Conservation (phyloP, 1,284 basidiomycete genomes). For the Rhodotorula sp. region DNA sequence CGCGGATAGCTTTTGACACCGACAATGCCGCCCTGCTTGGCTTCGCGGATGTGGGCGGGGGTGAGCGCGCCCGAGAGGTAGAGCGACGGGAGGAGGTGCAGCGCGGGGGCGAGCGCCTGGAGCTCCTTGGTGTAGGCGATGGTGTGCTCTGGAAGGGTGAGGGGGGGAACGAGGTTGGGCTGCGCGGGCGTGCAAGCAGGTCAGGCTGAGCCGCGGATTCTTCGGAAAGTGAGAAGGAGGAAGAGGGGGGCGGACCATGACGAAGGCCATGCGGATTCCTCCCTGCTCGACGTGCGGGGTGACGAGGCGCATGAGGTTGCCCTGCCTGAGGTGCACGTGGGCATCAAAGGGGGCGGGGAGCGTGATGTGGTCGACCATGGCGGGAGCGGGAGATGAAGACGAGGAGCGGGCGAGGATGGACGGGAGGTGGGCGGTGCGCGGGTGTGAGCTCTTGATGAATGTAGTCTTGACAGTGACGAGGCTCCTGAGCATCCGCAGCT, state of each 20-base stretch:
- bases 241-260: conserved; percentile 70
- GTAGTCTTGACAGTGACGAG: neutral
- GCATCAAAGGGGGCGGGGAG: conserved; percentile 74
- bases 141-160: conserved; percentile 81
- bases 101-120: conserved; percentile 70
- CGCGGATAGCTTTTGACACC: conserved; percentile 97
- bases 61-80: conserved; percentile 91
- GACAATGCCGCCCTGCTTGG: conserved; percentile 77
- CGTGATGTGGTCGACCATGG: conserved; percentile 45
- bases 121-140: conserved; percentile 77
- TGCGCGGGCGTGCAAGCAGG: conserved; percentile 48
- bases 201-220: neutral
- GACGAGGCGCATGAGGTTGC: conserved; percentile 76
- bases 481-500: neutral
- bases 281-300: conserved; percentile 87
- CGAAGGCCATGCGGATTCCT: conserved; percentile 89
- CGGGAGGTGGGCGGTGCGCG: neutral
- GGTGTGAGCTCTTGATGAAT: neutral
- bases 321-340: conserved; percentile 92
- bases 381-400: neutral
- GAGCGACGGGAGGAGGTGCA: conserved; percentile 92
- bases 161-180: conserved; percentile 94
- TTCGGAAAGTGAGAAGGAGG: conserved; percentile 14
- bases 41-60: conserved; percentile 85
- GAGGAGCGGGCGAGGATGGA: neutral